Base-by-base conservation (phyloP, 2,329 filamentous ascomycete species). In the Fusarium solani-melongenae region DNA sequence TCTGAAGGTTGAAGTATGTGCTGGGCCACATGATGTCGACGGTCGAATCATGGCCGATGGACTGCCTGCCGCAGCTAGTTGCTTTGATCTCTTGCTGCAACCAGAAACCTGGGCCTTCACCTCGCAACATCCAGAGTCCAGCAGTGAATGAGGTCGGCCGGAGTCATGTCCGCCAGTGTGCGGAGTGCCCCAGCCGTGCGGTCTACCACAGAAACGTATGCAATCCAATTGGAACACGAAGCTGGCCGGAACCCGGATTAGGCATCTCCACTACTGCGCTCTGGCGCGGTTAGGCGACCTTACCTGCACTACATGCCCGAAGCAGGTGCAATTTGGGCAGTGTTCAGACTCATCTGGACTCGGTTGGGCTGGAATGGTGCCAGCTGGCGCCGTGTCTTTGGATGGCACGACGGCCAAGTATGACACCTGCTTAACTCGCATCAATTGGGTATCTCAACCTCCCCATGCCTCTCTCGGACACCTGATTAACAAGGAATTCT, bases 351-450 rank as follows among this genome's bases (percentile, higher is more conserved):
- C 70, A 66, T 62, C 67, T 70, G 69, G 46, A 11, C 60, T 64
- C 51, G 56, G 71, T 79, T 79, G 74, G 77, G 70, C 71, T 70
- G 68, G 67, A 76, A 77, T 67, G 59, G 69, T 82, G 85, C 84
- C 84, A 87, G 84, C 84, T 87, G 85, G 84, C 85, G 82, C 75
- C 71, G 79, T 79, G 77, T 84, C 81, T 82, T 82, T 86, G 85
- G 85, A 82, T 76, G 78, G 80, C 74, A 77, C 72, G 69, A 70
- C 71, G 69, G 53, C 73, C 73, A 72, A 53, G 66, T 62, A 72
- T 65, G 64, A 64, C 71, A 69, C 71, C 66, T 67, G 68, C 63
- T 67, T 64, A 65, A 71, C 63, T 76, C 61, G 67, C 64, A 68
- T 75, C 72, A 71, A 70, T 73, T 72, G 76, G 76, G 76, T 78